phyloP scores from a whole-genome alignment of 768 basidiomycete genomes.

The Lactarius indigo region DNA sequence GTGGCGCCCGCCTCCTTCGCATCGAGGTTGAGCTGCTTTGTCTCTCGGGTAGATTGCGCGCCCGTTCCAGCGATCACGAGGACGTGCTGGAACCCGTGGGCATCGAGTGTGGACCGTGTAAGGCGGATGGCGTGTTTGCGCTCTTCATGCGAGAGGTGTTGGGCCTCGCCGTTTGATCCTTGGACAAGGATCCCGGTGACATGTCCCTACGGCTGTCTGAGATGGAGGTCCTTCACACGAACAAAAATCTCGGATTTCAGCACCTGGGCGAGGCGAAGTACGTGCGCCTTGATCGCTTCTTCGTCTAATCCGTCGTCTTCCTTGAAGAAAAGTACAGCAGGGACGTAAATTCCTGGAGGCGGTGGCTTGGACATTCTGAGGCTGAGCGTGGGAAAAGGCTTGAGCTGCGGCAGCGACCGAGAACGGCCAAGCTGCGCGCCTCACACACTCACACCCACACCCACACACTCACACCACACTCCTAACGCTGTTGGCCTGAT shows the following conservation, averaged over 20 bases:
- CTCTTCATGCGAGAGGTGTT: conserved; percentile 71
- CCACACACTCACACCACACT: neutral
- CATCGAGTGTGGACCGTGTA: conserved; percentile 68
- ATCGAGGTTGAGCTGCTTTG: conserved; percentile 62
- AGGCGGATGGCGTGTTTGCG: conserved; percentile 58
- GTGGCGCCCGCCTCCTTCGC: conserved; percentile 81
- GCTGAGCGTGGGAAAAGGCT: conserved; percentile 7
- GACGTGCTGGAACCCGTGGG: conserved; percentile 62
- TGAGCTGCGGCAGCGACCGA: neutral
- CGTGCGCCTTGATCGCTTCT: conserved; percentile 60
- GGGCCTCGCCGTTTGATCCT: conserved; percentile 74
- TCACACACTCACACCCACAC: neutral
- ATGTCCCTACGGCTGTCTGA: conserved; percentile 48
- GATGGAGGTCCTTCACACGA: neutral
- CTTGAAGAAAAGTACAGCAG: conserved; percentile 72
- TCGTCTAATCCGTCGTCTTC: conserved; percentile 69
- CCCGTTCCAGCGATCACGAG: conserved; percentile 83
- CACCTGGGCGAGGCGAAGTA: conserved; percentile 71
- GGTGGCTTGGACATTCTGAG: conserved; percentile 38
- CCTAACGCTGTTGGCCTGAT: neutral
- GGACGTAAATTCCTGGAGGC: conserved; percentile 71
- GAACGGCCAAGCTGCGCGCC: neutral
- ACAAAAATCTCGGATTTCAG: conserved; percentile 16
- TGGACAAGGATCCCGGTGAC: conserved; percentile 71
- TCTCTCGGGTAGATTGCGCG: conserved; percentile 74